These are phyloP conservation scores for Pythium plurisporium DNA, from an alignment of 352 stramenopile species.

Conservation along the genomic window DNA sequence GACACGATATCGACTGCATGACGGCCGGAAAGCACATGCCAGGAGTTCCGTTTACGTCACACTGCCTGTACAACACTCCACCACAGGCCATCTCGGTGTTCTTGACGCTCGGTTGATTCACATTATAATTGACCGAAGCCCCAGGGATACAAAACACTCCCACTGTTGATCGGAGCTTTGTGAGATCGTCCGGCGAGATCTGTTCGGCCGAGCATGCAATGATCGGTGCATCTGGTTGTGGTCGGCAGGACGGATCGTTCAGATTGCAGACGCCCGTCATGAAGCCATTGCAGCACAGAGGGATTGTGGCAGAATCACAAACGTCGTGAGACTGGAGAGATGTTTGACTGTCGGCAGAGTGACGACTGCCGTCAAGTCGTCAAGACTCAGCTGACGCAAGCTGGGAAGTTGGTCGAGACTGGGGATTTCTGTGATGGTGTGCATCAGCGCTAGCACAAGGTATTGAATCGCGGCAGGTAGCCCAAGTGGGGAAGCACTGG, in stretches of 20 bases:
- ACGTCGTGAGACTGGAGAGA: constrained; percentile 2
- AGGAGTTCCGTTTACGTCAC: neutral
- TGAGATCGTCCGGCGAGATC: too few relatives aligned
- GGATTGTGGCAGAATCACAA: constrained; percentile 6
- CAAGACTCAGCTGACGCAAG: constrained; percentile 7
- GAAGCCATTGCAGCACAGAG: constrained; percentile 27
- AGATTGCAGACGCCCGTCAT: constrained; percentile 18
- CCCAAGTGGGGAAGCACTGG: neutral
- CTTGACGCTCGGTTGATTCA: too few relatives aligned
- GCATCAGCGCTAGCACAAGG: neutral
- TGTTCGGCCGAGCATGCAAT: neutral
- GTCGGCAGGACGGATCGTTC: constrained; percentile 1
- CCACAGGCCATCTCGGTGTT: constrained; percentile 7
- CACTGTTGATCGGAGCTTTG: too few relatives aligned
- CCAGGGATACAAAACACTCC: too few relatives aligned
- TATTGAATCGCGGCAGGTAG: neutral
- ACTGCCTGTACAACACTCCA: constrained; percentile 17
- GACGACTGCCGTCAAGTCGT: neutral
- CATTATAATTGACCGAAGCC: too few relatives aligned
- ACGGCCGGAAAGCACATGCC: constrained; percentile 22
- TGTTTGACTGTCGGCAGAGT: constrained; percentile 2
- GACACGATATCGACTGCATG: constrained; percentile 18
- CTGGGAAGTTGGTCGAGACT: constrained; percentile 1
- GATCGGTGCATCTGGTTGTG: neutral
- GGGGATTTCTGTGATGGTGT: constrained; percentile 8